These are phyloP conservation scores for Canna indica DNA, from an alignment of 176 grass and related monocot species.

Conservation along the genomic window DNA sequence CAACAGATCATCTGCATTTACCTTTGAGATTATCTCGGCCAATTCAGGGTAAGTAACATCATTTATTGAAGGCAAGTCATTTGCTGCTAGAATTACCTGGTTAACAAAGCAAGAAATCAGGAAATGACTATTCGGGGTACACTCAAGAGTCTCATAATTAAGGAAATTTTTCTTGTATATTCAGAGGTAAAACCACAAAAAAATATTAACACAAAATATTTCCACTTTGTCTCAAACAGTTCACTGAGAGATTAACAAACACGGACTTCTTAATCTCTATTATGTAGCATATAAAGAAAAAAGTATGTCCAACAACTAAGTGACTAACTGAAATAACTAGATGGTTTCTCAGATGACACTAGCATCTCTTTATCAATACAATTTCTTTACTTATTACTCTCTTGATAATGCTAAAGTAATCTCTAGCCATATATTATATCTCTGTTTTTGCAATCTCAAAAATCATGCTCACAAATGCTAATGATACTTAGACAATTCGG, in stretches of 20 bases:
- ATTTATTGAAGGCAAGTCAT: slow-evolving; percentile 95
- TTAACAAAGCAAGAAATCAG: slow-evolving; percentile 21
- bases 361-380: background rate
- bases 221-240: background rate
- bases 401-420: background rate
- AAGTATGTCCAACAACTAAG: background rate
- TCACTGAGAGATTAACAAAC: background rate
- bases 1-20: slow-evolving; percentile 8
- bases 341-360: background rate
- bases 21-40: slow-evolving; percentile 76
- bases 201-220: background rate
- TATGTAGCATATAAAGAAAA: background rate
- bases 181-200: background rate
- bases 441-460: background rate
- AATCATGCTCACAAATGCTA: background rate
- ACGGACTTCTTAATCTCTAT: background rate
- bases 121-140: background rate
- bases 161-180: background rate
- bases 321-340: background rate
- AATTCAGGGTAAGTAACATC: slow-evolving; percentile 87
- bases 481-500: background rate
- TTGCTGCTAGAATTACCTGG: slow-evolving; percentile 91
- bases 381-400: background rate
- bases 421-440: background rate
- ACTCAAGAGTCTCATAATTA: background rate